Base-by-base conservation (phyloP, 345 rosid species). In the Luvunga scandens region DNA sequence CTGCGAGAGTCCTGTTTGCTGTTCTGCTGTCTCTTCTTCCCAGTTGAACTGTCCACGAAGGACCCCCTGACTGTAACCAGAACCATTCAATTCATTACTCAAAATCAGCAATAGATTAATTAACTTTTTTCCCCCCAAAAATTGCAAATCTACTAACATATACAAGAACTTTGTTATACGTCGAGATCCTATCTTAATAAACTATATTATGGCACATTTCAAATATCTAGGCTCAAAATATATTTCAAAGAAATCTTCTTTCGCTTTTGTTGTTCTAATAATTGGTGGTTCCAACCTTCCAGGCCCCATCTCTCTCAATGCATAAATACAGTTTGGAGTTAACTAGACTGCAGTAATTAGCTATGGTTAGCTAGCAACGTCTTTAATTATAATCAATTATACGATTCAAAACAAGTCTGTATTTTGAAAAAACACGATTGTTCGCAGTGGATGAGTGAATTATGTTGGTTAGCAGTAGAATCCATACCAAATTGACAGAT, bases 1-100 rank as follows among this genome's bases (percentile, higher is more conserved):
- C 56, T 0, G 87, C 87, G 25, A 79, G 78, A 18, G 55, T 36
- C 66, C 74, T 31, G 81, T 36, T 81, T 5, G 84, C 84, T 48
- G 81, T 84, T 19, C n/a, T 45, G 71, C 87, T 16, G 71, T 84
- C 87, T 69, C 82, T 81, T 81, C 87, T 84, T 55, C 87, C 87
- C 38, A 81, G 34, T 45, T 22, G 59, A 77, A 62, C 72, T 33
- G 71, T 24, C 87, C 87, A 84, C 1, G 70, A 45, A 2, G 81
- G 84, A 7, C 89, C 87, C 38, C 83, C 82, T 16, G 85, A 53
- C 86, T 84, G 75, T 19, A 10, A 27, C 6, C 45, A 64, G 3
- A 21, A 9, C 45, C 45, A 39, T 39, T 9, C 22, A 9, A 75
- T 38, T 75, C 69, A 45, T 21, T 30, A 42, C 24, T n/a, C 19